Evolutionary conservation across 192 early-diverging fungal species (phyloP), one percentile per base, ranked within the genome.

Genomic region (Backusella australiensis): DNA sequence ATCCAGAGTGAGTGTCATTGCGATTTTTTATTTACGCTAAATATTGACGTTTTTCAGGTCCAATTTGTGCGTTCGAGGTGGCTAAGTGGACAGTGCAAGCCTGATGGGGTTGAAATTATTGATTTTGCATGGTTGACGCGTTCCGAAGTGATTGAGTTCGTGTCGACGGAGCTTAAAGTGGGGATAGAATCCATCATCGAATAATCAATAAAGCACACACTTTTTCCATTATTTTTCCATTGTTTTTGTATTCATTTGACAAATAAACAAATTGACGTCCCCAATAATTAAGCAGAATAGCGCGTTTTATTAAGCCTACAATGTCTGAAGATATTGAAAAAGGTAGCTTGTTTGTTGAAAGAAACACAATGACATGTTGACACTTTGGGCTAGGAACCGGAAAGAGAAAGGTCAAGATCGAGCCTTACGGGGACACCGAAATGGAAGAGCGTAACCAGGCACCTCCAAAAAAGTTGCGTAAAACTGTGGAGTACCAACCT

Each of bases 71-170:
- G 72, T 15, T 90, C 89, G 0, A 90, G 94, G 59, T 93, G 94
- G 56, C 84, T 95, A 19, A 83, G 90, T 6, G 96, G 96, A 5
- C 90, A 94, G 81, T 91, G 88, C 19, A 73, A 85, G 68, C 81
- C 88, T 11, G 88, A 90, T 72, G 81, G 86, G 17, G 79, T 88
- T 29, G 83, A 91, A 77, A 83, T 88, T 35, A 74, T 84, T 17
- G 91, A 94, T 73, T 90, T 88, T 82, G 92, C 90, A 26, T 95
- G 94, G 94, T 81, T 92, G 56, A 93, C 90, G 12, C 91, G 91
- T 82, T 76, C 89, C 69, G 92, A 94, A 76, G 80, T 93, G 72
- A 76, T 77, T 67, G 53, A 86, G 21, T 89, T 88, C 78, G 84
- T 88, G 21, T 34, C 79, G 26, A 41, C 56, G 15, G 79, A 88